Conservation (phyloP, 2,329 filamentous ascomycete genomes). For the Aspergillus clavatus region DNA sequence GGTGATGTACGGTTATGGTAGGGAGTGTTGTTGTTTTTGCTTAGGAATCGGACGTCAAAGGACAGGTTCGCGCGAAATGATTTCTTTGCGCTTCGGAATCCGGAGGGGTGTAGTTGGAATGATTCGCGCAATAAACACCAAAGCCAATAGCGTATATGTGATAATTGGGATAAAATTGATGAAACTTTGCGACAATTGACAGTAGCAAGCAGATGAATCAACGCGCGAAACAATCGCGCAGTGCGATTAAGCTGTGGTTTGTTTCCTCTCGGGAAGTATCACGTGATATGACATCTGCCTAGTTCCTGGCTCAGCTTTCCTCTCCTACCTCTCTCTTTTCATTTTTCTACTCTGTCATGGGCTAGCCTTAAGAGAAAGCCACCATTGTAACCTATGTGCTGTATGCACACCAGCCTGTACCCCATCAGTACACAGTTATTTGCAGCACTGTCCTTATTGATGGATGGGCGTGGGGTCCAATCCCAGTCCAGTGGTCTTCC, state of each 20-base stretch:
- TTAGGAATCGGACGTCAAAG: neutral
- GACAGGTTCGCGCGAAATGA: neutral
- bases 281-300: neutral
- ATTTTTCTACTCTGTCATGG: neutral
- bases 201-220: neutral
- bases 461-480: too few species aligned
- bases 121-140: neutral
- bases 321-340: too few species aligned
- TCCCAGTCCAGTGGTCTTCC: too few species aligned
- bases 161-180: neutral
- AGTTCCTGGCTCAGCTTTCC: too few species aligned
- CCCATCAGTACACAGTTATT: too few species aligned
- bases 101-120: neutral
- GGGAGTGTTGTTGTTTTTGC: neutral
- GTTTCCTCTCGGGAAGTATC: neutral
- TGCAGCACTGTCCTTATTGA: neutral
- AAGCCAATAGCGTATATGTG: neutral
- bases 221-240: neutral
- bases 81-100: neutral
- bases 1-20: conserved; percentile 1
- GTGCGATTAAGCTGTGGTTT: neutral
- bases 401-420: too few species aligned
- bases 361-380: neutral
- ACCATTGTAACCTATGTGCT: too few species aligned
- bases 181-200: neutral